These are phyloP conservation scores for Musa acuminata DNA, from an alignment of 176 grass and related monocot genomes.

Conservation along the genomic window DNA sequence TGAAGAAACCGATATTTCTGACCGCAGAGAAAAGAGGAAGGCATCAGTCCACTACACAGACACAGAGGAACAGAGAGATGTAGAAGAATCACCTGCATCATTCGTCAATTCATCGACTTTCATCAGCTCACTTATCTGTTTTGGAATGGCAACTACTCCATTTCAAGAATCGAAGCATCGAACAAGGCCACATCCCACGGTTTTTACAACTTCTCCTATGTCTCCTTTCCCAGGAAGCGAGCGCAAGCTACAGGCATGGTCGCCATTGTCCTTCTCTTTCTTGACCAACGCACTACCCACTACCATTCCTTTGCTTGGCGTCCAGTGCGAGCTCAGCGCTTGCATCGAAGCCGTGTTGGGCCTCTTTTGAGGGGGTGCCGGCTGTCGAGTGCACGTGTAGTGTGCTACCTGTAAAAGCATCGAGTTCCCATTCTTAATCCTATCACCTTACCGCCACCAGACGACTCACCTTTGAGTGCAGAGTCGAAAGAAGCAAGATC, in stretches of 20 bases:
- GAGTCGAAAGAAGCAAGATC: too few species aligned
- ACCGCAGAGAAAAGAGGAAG: not conserved
- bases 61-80: not conserved
- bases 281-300: constrained; percentile 50
- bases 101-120: not conserved
- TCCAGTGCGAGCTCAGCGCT: constrained; percentile 32
- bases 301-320: constrained; percentile 34
- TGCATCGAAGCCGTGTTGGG: constrained; percentile 48
- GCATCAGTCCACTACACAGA: not conserved
- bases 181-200: too few species aligned
- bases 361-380: constrained; percentile 35
- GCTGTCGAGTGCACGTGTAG: constrained; percentile 21
- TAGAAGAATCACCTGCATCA: not conserved
- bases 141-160: not conserved
- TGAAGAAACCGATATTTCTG: constrained; percentile 37
- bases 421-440: too few species aligned
- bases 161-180: too few species aligned
- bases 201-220: constrained; percentile 54
- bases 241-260: constrained; percentile 3
- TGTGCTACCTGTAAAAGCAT: too few species aligned
- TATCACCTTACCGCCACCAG: too few species aligned
- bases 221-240: constrained; percentile 67
- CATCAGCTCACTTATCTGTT: not conserved
- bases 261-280: constrained; percentile 48
- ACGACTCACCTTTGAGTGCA: too few species aligned